Conservation (phyloP, 2,329 filamentous ascomycete genomes). For the Fusarium poae region DNA sequence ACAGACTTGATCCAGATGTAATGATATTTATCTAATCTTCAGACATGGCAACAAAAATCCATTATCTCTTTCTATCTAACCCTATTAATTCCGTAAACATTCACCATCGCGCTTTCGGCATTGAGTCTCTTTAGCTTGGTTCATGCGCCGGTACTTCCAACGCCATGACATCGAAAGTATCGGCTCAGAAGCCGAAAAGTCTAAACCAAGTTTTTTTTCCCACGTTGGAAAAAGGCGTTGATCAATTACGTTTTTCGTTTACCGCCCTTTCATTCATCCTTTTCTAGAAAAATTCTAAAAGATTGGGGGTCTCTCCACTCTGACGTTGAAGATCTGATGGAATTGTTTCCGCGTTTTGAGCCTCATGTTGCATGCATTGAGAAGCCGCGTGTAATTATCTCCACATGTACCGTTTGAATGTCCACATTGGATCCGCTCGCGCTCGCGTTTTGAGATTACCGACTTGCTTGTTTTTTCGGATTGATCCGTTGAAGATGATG, state of each 20-base stretch:
- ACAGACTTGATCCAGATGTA: accelerated
- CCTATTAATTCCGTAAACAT: neutral
- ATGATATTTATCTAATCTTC: neutral
- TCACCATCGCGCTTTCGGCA: neutral
- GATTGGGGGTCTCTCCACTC: constrained; percentile 10
- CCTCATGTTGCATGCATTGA: constrained; percentile 10
- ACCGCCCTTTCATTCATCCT: neutral
- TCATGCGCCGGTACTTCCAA: neutral
- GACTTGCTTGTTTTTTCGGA: neutral
- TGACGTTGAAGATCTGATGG: neutral
- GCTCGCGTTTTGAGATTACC: constrained; percentile 12
- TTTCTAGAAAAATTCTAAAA: neutral
- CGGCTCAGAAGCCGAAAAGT: neutral
- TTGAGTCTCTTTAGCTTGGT: neutral
- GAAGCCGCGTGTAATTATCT: neutral
- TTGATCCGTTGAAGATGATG: neutral
- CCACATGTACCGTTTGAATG: neutral
- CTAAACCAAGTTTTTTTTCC: neutral
- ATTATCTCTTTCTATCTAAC: neutral
- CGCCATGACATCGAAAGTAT: neutral
- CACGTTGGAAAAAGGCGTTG: neutral
- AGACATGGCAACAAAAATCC: neutral
- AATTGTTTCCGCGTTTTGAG: constrained; percentile 10
- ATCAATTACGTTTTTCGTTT: neutral
- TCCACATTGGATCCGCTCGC: constrained; percentile 12